Percentiles rank a stretch among this genome's conserved stretches.
Conservation (phyloP, 148 eudicot species). For the Rhododendron simsii region DNA sequence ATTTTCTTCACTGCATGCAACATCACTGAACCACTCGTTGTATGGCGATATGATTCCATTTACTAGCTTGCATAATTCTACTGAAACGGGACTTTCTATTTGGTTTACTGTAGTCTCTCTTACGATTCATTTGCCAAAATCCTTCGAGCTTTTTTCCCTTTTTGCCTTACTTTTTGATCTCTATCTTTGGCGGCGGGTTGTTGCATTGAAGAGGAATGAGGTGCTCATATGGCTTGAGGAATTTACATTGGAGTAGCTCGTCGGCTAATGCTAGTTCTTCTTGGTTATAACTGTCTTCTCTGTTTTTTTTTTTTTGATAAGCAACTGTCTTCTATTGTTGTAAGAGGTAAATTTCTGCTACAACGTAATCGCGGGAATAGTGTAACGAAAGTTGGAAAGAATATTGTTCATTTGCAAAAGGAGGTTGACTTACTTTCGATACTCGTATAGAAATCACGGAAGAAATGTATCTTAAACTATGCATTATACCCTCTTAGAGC, state of each 20-base stretch:
- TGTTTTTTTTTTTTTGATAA: too few relatives aligned
- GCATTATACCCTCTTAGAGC: not conserved
- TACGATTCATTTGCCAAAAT: not conserved
- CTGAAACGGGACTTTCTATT: too few relatives aligned
- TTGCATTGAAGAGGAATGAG: constrained; percentile 70
- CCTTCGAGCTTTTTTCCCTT: not conserved
- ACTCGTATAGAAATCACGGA: not conserved
- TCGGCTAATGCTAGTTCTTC: not conserved
- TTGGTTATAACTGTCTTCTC: not conserved
- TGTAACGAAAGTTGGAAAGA: not conserved
- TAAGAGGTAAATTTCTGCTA: not conserved
- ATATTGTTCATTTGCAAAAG: not conserved
- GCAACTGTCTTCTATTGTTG: not conserved
- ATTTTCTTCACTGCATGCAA: not conserved
- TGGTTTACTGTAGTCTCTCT: not conserved
- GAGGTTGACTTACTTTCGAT: not conserved
- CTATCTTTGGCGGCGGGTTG: not conserved
- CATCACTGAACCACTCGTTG: too few relatives aligned
- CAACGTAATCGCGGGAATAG: not conserved
- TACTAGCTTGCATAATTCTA: not conserved
- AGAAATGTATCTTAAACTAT: not conserved
- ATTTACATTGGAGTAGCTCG: constrained; percentile 49
- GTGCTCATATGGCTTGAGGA: constrained; percentile 95
- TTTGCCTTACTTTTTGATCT: constrained; percentile 1
- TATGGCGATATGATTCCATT: not conserved